A percentile compares a stretch with the other conserved stretches of the same genome.
Evolutionary conservation across 2,329 filamentous ascomycete species (phyloP).

Genomic region (Diplodia seriata): DNA sequence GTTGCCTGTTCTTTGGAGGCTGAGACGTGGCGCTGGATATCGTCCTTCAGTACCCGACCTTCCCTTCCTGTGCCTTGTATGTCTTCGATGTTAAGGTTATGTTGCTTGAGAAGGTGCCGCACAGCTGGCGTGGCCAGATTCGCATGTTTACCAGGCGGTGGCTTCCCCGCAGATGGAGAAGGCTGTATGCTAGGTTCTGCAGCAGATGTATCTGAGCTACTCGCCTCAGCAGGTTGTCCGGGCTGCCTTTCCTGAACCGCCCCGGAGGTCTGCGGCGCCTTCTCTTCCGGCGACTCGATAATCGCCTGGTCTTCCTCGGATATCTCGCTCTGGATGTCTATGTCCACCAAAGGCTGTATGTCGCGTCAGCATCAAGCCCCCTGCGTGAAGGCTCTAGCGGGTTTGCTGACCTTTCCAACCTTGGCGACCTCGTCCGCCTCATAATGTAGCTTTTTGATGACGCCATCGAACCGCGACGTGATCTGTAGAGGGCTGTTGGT

Average conservation of each 20-base stretch:
- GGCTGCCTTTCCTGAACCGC: conserved; percentile 36
- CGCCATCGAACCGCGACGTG: conserved; percentile 91
- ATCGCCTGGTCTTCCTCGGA: conserved; percentile 65
- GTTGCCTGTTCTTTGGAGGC: conserved; percentile 26
- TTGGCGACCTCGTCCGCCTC: conserved; percentile 95
- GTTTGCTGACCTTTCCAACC: conserved; percentile 70
- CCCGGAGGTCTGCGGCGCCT: conserved; percentile 17
- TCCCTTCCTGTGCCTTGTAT: conserved; percentile 87
- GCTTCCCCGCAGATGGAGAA: conserved; percentile 14
- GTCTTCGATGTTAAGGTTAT: conserved; percentile 77
- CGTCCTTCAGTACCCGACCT: conserved; percentile 90
- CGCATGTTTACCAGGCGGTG: conserved; percentile 68
- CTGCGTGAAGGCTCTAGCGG: background rate
- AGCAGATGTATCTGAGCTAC: conserved; percentile 26
- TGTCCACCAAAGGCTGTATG: conserved; percentile 81
- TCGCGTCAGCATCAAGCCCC: background rate
- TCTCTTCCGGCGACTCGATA: conserved; percentile 19
- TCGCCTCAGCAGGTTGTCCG: conserved; percentile 36
- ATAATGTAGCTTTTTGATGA: conserved; percentile 96
- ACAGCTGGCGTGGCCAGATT: conserved; percentile 90
- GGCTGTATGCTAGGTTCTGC: background rate
- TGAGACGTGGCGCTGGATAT: conserved; percentile 73
- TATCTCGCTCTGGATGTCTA: conserved; percentile 84
- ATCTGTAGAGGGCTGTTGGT: conserved; percentile 64
- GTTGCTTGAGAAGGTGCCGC: conserved; percentile 81